Percentiles rank a stretch among this genome's conserved stretches.
phyloP scores from a whole-genome alignment of 306 rosid genomes.

The Vigna radiata region DNA sequence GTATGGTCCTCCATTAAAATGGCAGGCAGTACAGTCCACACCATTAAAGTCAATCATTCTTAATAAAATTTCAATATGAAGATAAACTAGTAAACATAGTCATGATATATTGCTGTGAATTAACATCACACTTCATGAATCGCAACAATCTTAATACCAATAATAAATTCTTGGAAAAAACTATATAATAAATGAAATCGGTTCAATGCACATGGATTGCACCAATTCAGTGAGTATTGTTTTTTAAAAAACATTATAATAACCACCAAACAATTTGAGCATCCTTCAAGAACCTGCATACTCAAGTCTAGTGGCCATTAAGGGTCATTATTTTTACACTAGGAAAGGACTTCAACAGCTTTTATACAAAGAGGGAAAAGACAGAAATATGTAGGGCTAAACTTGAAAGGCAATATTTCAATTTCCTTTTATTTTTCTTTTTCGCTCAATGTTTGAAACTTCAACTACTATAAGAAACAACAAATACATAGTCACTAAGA shows the following conservation, averaged over 20 bases:
- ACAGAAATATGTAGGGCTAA: background rate
- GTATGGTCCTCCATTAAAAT: background rate
- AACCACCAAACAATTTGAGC: conserved; percentile 21
- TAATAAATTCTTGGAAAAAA: background rate
- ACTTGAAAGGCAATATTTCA: background rate
- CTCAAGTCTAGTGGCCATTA: background rate
- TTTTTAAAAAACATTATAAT: background rate
- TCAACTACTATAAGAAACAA: conserved; percentile 1
- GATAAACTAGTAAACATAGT: background rate
- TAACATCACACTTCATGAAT: background rate
- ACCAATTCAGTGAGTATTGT: background rate
- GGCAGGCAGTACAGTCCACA: no score
- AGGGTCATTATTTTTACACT: background rate
- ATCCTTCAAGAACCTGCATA: conserved; percentile 38
- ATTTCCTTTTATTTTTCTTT: background rate
- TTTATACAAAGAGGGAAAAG: background rate
- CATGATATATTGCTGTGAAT: background rate
- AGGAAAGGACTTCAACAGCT: background rate
- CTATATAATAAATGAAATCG: background rate
- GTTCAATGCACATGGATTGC: conserved; percentile 2
- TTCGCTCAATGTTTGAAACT: background rate
- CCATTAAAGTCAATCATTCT: background rate
- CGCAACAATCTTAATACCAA: background rate
- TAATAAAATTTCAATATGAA: background rate
- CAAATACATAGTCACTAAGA: conserved; percentile 24